Conservation (phyloP, 352 stramenopile species). For the Phytophthora meadii region DNA sequence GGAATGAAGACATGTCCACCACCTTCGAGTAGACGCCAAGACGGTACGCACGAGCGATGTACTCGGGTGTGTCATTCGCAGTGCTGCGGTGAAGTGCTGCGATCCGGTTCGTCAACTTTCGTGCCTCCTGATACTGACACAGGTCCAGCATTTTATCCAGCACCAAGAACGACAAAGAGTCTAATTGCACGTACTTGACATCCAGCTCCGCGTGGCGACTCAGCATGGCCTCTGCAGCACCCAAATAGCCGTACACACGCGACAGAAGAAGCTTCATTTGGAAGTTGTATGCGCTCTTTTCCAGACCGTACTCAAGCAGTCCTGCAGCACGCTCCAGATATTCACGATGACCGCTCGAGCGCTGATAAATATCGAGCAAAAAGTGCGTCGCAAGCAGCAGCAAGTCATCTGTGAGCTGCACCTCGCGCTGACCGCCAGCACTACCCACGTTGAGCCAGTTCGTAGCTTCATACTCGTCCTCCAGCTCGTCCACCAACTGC, state of each 20-base stretch:
- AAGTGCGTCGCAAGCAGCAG: constrained; percentile 76
- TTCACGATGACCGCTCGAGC: constrained; percentile 30
- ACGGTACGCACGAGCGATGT: constrained; percentile 79
- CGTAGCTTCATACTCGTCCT: constrained; percentile 72
- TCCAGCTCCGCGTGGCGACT: constrained; percentile 76
- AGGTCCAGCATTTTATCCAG: constrained; percentile 82
- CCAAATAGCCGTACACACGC: constrained; percentile 80
- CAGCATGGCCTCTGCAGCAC: constrained; percentile 70
- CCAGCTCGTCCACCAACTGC: constrained; percentile 49
- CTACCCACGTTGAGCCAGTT: constrained; percentile 78
- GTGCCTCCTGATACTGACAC: constrained; percentile 63
- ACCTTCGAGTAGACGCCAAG: constrained; percentile 89
- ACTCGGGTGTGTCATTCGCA: constrained; percentile 76
- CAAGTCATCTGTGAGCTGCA: constrained; percentile 87
- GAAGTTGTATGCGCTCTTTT: constrained; percentile 89
- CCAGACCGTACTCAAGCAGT: constrained; percentile 78
- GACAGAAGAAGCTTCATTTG: constrained; percentile 91
- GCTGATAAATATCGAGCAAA: constrained; percentile 77
- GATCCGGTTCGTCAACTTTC: constrained; percentile 57
- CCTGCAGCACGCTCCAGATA: constrained; percentile 62
- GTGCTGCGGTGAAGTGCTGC: constrained; percentile 60
- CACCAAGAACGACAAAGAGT: constrained; percentile 87
- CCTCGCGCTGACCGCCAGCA: constrained; percentile 80
- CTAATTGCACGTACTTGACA: constrained; percentile 87
- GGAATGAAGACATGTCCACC: constrained; percentile 81